phyloP scores from a whole-genome alignment of 192 early-diverging fungal genomes.

The Geosiphon pyriformis region DNA sequence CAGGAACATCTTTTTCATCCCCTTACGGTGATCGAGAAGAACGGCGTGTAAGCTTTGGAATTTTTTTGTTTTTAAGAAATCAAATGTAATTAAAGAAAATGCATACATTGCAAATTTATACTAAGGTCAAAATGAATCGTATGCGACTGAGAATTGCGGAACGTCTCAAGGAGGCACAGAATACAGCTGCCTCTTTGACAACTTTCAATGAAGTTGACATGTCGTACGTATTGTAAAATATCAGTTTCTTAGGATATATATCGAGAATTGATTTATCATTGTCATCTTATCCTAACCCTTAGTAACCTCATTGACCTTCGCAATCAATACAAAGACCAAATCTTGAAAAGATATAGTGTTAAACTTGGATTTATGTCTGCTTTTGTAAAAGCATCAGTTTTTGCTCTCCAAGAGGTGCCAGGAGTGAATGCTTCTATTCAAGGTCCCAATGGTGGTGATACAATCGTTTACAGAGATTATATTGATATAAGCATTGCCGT shows the following conservation, averaged over 20 bases:
- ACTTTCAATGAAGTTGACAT: slow-evolving; percentile 99
- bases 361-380: slow-evolving; percentile 99
- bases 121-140: slow-evolving; percentile 89
- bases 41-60: slow-evolving; percentile 19
- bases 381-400: slow-evolving; percentile 87
- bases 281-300: background rate
- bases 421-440: slow-evolving; percentile 94
- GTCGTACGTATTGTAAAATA: slow-evolving; percentile 33
- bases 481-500: slow-evolving; percentile 95
- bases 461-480: slow-evolving; percentile 90
- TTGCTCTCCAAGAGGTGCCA: slow-evolving; percentile 85
- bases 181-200: slow-evolving; percentile 92
- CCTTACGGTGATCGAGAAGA: slow-evolving; percentile 31
- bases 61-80: slow-evolving; percentile 1
- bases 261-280: background rate
- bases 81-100: too few species aligned
- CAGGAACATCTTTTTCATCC: background rate
- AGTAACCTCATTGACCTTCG: slow-evolving; percentile 89
- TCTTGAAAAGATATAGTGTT: slow-evolving; percentile 90
- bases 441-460: slow-evolving; percentile 50
- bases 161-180: slow-evolving; percentile 95
- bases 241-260: background rate
- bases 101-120: too few species aligned
- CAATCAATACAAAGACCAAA: slow-evolving; percentile 87
- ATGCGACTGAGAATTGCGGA: slow-evolving; percentile 94